These are phyloP conservation scores for Remersonia thermophila DNA, from an alignment of 2,329 filamentous ascomycete genomes.

Conservation along the genomic window DNA sequence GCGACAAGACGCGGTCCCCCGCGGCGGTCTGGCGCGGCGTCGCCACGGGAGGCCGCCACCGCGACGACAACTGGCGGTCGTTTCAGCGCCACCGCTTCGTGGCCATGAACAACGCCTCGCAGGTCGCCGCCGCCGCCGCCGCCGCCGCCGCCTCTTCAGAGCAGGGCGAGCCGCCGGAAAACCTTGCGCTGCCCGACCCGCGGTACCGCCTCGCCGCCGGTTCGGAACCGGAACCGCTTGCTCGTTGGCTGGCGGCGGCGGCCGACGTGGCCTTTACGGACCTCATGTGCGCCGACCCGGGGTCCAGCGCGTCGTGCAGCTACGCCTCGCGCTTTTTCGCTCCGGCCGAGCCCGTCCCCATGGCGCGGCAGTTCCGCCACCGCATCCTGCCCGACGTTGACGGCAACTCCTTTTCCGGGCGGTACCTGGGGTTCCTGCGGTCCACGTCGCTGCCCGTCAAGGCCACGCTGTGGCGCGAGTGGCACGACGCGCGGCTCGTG, in stretches of 20 bases:
- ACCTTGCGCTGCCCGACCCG: conserved; percentile 40
- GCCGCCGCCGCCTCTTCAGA: conserved; percentile 7
- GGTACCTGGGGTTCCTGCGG: conserved; percentile 56
- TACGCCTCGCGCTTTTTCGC: conserved; percentile 38
- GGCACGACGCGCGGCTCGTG: conserved; percentile 63
- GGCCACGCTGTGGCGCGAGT: conserved; percentile 65
- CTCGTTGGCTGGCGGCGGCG: conserved; percentile 37
- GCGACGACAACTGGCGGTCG: conserved; percentile 51
- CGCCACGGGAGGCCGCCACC: conserved; percentile 51
- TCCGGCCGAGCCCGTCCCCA: conserved; percentile 26
- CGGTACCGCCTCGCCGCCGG: conserved; percentile 37
- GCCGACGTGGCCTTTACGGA: conserved; percentile 42
- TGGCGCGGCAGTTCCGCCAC: conserved; percentile 43
- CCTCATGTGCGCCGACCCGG: conserved; percentile 35
- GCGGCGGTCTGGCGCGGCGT: conserved; percentile 53
- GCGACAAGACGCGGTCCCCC: conserved; percentile 35
- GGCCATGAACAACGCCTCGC: conserved; percentile 57
- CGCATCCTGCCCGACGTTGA: conserved; percentile 70
- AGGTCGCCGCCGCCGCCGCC: conserved; percentile 32
- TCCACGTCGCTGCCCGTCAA: conserved; percentile 64
- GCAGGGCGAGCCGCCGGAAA: conserved; percentile 28
- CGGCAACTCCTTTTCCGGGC: conserved; percentile 58
- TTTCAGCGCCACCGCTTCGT: conserved; percentile 69
- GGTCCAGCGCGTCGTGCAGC: conserved; percentile 28
- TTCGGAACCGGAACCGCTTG: conserved; percentile 23